Conservation (phyloP, 148 eudicot species). For the Rhododendron vialii region DNA sequence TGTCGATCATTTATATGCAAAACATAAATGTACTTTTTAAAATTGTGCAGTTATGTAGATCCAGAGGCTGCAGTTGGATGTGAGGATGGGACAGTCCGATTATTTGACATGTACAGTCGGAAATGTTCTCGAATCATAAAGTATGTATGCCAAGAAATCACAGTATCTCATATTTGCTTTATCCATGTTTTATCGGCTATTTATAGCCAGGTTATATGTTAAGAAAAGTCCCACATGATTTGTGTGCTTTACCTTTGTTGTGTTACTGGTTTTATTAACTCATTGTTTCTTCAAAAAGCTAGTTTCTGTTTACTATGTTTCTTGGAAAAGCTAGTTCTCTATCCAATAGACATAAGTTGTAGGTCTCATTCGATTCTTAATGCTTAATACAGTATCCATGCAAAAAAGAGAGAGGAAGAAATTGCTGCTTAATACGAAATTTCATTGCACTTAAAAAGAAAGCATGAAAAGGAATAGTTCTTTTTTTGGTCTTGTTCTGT, state of each 20-base stretch:
- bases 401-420: background rate
- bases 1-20: background rate
- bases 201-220: background rate
- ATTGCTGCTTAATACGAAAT: background rate
- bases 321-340: background rate
- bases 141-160: slow-evolving; percentile 26
- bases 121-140: slow-evolving; percentile 69
- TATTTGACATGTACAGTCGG: slow-evolving; percentile 87
- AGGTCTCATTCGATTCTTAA: background rate
- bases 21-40: background rate
- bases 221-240: background rate
- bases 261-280: background rate
- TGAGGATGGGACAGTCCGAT: slow-evolving; percentile 75
- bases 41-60: slow-evolving; percentile 64
- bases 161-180: background rate
- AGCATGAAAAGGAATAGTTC: background rate
- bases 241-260: background rate
- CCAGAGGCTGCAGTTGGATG: slow-evolving; percentile 88
- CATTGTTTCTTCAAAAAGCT: background rate
- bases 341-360: background rate
- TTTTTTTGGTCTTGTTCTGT: background rate
- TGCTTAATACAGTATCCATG: background rate
- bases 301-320: background rate
- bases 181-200: slow-evolving; percentile 1
- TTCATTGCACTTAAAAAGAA: background rate